These are phyloP conservation scores for Neurospora hispaniola DNA, from an alignment of 495 filamentous ascomycete genomes.

Conservation along the genomic window DNA sequence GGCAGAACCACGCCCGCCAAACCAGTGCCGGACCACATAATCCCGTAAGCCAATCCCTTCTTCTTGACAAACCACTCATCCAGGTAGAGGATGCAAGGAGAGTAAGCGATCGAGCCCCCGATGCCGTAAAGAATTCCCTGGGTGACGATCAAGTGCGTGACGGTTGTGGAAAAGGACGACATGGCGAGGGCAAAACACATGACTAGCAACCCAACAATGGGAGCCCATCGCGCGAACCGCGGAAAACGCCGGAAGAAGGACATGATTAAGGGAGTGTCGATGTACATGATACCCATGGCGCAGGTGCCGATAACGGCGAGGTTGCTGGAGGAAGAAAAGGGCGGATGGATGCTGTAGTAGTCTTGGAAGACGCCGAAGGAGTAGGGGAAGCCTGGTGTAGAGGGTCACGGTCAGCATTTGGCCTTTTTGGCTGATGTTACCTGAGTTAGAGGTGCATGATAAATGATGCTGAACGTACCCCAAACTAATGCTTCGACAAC, in stretches of 20 bases:
- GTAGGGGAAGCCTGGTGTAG: slow-evolving; percentile 47
- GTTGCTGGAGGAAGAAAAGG: slow-evolving; percentile 27
- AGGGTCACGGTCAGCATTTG: not conserved
- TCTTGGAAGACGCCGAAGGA: slow-evolving; percentile 43
- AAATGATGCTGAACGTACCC: slow-evolving; percentile 33
- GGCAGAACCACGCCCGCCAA: slow-evolving; percentile 35
- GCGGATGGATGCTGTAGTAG: slow-evolving; percentile 34
- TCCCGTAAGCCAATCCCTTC: slow-evolving; percentile 46
- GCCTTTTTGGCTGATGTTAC: not conserved
- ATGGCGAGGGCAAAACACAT: slow-evolving; percentile 32
- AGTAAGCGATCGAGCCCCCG: slow-evolving; percentile 37
- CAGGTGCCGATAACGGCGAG: slow-evolving; percentile 34
- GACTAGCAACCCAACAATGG: slow-evolving; percentile 27
- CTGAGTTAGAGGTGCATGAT: not conserved
- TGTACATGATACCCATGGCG: slow-evolving; percentile 40
- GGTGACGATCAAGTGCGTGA: slow-evolving; percentile 37
- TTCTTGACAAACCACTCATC: slow-evolving; percentile 47
- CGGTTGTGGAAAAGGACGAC: slow-evolving; percentile 34
- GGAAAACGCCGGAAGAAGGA: slow-evolving; percentile 22
- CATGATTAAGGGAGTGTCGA: slow-evolving; percentile 32
- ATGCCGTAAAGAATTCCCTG: slow-evolving; percentile 45
- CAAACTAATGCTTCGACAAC: slow-evolving; percentile 55
- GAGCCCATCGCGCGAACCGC: slow-evolving; percentile 19
- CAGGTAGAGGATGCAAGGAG: slow-evolving; percentile 38
- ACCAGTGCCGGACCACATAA: slow-evolving; percentile 39